Evolutionary conservation across 2,329 filamentous ascomycete genomes (phyloP).

Genomic region (Coccinonectria pachysandricola): DNA sequence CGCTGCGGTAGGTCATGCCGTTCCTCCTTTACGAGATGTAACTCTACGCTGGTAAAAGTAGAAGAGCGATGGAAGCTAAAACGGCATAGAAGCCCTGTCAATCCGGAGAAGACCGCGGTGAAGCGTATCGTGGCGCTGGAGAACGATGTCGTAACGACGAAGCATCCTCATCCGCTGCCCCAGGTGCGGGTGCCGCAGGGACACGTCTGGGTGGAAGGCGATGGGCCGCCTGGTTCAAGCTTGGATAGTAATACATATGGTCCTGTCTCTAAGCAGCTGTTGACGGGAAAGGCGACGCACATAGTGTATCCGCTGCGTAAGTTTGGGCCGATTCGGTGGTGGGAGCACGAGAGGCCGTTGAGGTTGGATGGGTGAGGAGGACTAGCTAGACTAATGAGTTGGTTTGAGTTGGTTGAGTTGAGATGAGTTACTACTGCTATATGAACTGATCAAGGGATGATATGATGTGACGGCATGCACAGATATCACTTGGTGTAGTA

Average conservation of each 20-base stretch:
- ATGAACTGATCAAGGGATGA: too few species aligned
- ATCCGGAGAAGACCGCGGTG: slow-evolving; percentile 59
- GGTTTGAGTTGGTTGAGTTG: too few species aligned
- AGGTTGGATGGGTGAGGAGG: too few species aligned
- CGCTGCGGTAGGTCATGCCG: slow-evolving; percentile 57
- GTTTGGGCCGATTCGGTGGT: slow-evolving; percentile 47
- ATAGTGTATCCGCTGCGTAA: slow-evolving; percentile 59
- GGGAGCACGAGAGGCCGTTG: slow-evolving; percentile 34
- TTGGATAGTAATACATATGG: slow-evolving; percentile 87
- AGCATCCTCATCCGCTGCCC: slow-evolving; percentile 45
- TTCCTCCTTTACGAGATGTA: too few species aligned
- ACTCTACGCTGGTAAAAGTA: too few species aligned
- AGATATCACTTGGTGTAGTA: too few species aligned
- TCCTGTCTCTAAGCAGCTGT: slow-evolving; percentile 63
- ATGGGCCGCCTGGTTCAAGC: slow-evolving; percentile 60
- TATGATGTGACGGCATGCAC: too few species aligned
- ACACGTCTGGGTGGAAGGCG: slow-evolving; percentile 93
- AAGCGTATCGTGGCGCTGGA: slow-evolving; percentile 77
- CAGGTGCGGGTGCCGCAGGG: slow-evolving; percentile 62
- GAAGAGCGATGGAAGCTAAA: not conserved
- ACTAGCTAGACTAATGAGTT: too few species aligned
- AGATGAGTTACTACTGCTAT: too few species aligned
- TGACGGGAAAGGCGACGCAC: slow-evolving; percentile 64
- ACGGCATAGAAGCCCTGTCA: slow-evolving; percentile 51
- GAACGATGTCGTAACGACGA: slow-evolving; percentile 65